Evolutionary conservation across 1,284 basidiomycete genomes (phyloP).

Genomic region (Apiotrichum porosum): DNA sequence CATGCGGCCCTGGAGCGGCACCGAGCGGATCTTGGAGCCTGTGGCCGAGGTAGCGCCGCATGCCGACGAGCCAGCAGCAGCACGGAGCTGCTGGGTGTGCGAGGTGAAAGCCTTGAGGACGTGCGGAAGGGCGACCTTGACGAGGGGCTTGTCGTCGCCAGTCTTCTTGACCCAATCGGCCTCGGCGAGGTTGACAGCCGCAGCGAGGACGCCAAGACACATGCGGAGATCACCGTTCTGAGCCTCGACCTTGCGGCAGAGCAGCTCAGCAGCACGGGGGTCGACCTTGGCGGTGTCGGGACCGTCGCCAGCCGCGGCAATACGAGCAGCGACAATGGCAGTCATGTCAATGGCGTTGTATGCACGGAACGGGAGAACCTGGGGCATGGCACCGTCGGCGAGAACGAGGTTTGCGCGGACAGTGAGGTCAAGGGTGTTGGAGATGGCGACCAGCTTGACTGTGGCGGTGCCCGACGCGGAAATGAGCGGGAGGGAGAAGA

Average conservation of each 20-base stretch:
- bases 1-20: constrained; percentile 47
- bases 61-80: constrained; percentile 37
- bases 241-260: constrained; percentile 47
- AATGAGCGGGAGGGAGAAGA: constrained; percentile 42
- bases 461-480: constrained; percentile 18
- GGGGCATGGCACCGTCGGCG: constrained; percentile 33
- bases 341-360: constrained; percentile 45
- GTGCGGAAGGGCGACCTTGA: constrained; percentile 41
- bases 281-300: constrained; percentile 34
- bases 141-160: constrained; percentile 19
- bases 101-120: constrained; percentile 43
- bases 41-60: constrained; percentile 17
- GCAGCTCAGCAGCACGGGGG: constrained; percentile 42
- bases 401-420: constrained; percentile 43
- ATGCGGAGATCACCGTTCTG: constrained; percentile 50
- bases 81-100: constrained; percentile 40
- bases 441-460: constrained; percentile 47
- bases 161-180: constrained; percentile 45
- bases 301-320: constrained; percentile 15
- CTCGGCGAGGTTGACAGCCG: constrained; percentile 44
- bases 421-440: constrained; percentile 49
- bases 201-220: constrained; percentile 46
- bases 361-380: constrained; percentile 44
- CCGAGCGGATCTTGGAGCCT: constrained; percentile 41
- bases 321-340: constrained; percentile 40